Evolutionary conservation across 345 rosid genomes (phyloP), one percentile per base, ranked within the genome.

Genomic region (Citrus inodora): DNA sequence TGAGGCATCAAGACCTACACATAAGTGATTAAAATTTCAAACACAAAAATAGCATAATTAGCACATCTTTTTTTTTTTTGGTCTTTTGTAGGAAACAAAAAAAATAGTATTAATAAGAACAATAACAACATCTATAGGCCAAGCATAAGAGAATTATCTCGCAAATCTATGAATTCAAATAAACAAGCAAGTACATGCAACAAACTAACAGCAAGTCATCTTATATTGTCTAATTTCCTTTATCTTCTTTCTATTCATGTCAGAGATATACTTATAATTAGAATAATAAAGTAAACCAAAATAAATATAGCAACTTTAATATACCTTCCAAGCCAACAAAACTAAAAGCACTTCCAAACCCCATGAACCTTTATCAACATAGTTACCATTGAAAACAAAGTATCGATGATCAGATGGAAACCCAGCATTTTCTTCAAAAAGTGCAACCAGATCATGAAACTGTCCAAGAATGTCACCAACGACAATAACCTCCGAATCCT

Each of bases 241-340:
- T 68, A 28, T 28, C 35, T 37, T 70, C 59, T 70, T 27, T 51
- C 24, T 8, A 10, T 30, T 9, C 24, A 28, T 28, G 3, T 17
- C 38, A 28, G 24, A 27, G 60, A 27, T 6, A 48, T 27, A 70
- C 35, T 51, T 8, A 48, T 51, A 46, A 70, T 28, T 14, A 38
- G 14, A 70, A 51, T 35, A 66, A 66, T 35, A 33, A 51, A 51
- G n/a, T 70, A 28, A 17, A 17, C 74, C 7, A 70, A 48, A 28
- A 51, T 51, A 22, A 48, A 51, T 70, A 51, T 27, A 1, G n/a
- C 60, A 28, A 28, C 24, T 25, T 58, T 37, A 25, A 58, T 51
- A 58, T 87, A 87, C 90, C 90, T 87, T 86, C 88, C 86, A 86
- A 40, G 88, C 90, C 86, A 87, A 77, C 75, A 87, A 83, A 61